Base-by-base conservation (phyloP, 441 rosid genomes). In the Aquilaria agallochum region DNA sequence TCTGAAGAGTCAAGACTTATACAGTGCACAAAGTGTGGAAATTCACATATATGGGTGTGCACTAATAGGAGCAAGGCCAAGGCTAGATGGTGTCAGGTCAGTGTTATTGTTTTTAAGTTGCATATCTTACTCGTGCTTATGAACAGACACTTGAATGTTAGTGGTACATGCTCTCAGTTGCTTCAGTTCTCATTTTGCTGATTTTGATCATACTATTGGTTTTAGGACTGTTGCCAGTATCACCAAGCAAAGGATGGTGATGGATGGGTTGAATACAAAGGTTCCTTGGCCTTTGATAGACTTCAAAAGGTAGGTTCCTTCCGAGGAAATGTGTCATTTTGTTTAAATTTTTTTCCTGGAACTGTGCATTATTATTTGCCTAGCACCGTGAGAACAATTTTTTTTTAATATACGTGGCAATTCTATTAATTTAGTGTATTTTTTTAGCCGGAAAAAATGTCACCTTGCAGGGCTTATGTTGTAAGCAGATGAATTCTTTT, bases 211-310 rank as follows among this genome's bases (percentile, higher is more conserved):
- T 58, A 46, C 11, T 66, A 65, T 62, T 59, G 58, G 27, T 63
- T 70, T 59, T 75, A 95, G 99, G 98, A 89, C 76, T 95, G 99
- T 74, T 80, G 97, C 67, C 96, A 86, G 68, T 81, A 92, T 75
- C 99, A 95, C 87, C 93, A 89, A 78, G 98, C 99, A 9, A 92
- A 95, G 76, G 99, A 95, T 78, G 99, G 99, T 53, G 99, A 95
- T 83, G 99, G 99, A 36, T 95, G 99, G 99, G 89, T 95, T 54
- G 99, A 95, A 68, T 88, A 85, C 77, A 90, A 80, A 80, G 99
- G 97, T 31, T 85, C 99, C 5, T 76, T 95, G 87, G 85, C 80
- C 31, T 95, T 90, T 56, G 90, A 86, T 66, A 78, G 73, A 78
- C 87, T 82, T 53, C 97, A 86, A 62, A 95, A 87, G 91, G 98